These are phyloP conservation scores for Russula brevipes DNA, from an alignment of 768 basidiomycete genomes.

Conservation along the genomic window DNA sequence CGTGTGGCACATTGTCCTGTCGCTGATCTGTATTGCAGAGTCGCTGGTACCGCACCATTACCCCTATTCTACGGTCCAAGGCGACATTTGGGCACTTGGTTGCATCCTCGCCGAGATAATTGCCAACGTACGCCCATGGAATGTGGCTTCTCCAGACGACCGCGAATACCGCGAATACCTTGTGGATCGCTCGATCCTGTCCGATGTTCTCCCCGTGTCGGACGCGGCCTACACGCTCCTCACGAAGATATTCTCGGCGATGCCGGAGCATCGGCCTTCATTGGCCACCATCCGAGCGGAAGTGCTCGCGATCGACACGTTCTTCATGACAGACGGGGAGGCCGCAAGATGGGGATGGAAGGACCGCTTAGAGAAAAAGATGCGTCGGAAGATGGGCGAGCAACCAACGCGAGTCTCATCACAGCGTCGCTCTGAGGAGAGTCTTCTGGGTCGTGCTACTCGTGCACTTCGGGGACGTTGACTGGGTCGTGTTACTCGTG, in stretches of 20 bases:
- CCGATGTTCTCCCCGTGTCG: constrained; percentile 29
- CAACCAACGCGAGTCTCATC: background rate
- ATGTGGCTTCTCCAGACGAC: background rate
- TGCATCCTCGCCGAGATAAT: constrained; percentile 20
- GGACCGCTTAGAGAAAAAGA: background rate
- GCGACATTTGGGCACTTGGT: constrained; percentile 21
- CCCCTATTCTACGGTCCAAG: constrained; percentile 6
- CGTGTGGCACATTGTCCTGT: no score
- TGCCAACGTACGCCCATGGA: constrained; percentile 7
- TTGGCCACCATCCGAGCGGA: constrained; percentile 54
- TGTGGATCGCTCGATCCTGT: background rate
- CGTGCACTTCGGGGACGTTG: background rate
- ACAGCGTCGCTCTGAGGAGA: background rate
- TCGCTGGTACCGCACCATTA: constrained; percentile 1
- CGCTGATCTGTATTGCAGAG: background rate
- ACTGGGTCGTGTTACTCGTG: background rate
- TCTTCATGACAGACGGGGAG: constrained; percentile 55
- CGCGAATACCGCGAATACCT: background rate
- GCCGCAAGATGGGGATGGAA: background rate
- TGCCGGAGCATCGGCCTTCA: constrained; percentile 57
- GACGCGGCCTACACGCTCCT: constrained; percentile 41
- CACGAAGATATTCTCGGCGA: constrained; percentile 56
- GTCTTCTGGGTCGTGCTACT: background rate
- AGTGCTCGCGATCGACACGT: constrained; percentile 51
- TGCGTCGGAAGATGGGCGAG: background rate